Evolutionary conservation across 2,329 filamentous ascomycete genomes (phyloP).

Genomic region (Sporothrix pallida): DNA sequence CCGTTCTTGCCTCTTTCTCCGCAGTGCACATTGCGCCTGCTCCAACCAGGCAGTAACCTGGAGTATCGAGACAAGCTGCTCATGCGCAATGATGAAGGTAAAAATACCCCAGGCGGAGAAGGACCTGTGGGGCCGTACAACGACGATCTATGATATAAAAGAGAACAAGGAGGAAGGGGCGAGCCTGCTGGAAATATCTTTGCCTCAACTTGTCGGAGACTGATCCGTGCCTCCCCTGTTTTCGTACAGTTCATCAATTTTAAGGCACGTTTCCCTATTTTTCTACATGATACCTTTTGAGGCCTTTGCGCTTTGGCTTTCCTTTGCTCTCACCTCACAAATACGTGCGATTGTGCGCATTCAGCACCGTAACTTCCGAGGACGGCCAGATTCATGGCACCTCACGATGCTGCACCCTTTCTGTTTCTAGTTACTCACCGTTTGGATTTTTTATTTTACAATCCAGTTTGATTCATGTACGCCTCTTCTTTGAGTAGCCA

Average conservation of each 20-base stretch:
- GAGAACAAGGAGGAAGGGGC: not conserved
- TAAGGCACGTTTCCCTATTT: not conserved
- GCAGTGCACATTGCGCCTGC: not conserved
- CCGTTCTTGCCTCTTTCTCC: not conserved
- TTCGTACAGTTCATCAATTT: no score
- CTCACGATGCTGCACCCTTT: no score
- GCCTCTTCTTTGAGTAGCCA: not conserved
- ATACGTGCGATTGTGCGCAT: no score
- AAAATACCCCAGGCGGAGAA: slow-evolving; percentile 2
- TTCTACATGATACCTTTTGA: not conserved
- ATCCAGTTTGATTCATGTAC: slow-evolving; percentile 1
- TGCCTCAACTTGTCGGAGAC: not conserved
- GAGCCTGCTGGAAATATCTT: not conserved
- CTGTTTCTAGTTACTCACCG: no score
- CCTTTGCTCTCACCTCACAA: no score
- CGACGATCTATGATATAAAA: slow-evolving; percentile 2
- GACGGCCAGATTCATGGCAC: no score
- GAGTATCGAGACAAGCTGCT: no score
- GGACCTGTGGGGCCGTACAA: slow-evolving; percentile 10
- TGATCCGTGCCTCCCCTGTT: no score
- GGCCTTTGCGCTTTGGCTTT: no score
- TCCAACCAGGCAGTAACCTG: not conserved
- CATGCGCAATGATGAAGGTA: not conserved
- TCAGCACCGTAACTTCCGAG: no score
- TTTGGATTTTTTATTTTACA: not conserved